Evolutionary conservation across 352 stramenopile genomes (phyloP).

Genomic region (Globisporangium recalcitrans): DNA sequence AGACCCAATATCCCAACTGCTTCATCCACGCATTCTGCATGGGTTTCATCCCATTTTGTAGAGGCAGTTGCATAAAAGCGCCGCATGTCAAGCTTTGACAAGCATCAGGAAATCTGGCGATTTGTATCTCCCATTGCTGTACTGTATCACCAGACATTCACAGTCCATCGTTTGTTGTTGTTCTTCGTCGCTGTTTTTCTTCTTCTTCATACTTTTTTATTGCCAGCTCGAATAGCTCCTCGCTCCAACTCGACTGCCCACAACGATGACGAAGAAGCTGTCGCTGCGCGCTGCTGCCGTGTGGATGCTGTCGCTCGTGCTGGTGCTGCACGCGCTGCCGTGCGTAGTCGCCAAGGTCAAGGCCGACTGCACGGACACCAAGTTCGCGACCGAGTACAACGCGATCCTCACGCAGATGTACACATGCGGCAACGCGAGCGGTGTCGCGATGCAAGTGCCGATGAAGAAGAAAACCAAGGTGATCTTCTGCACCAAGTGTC

Average conservation of each 20-base stretch:
- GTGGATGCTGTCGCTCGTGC: neutral
- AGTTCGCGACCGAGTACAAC: neutral
- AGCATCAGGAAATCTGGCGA: neutral
- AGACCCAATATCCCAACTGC: too few species aligned
- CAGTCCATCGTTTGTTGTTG: too few species aligned
- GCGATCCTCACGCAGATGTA: neutral
- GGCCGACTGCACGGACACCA: neutral
- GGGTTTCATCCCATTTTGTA: too few species aligned
- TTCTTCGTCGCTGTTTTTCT: too few species aligned
- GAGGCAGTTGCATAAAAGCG: neutral
- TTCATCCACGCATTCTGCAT: too few species aligned
- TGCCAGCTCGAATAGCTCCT: too few species aligned
- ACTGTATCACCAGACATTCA: neutral
- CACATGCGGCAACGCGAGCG: neutral
- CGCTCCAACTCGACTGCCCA: too few species aligned
- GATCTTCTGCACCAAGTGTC: neutral
- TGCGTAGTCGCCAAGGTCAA: neutral
- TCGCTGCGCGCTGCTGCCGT: neutral
- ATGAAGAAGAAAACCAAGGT: neutral
- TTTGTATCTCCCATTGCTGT: neutral
- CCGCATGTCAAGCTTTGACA: neutral
- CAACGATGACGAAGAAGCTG: neutral
- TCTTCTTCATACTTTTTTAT: too few species aligned
- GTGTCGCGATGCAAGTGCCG: neutral
- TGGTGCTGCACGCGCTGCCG: neutral